Evolutionary conservation across 768 basidiomycete species (phyloP), one percentile per base, ranked within the genome.

Genomic region (Termitomyces sp.): DNA sequence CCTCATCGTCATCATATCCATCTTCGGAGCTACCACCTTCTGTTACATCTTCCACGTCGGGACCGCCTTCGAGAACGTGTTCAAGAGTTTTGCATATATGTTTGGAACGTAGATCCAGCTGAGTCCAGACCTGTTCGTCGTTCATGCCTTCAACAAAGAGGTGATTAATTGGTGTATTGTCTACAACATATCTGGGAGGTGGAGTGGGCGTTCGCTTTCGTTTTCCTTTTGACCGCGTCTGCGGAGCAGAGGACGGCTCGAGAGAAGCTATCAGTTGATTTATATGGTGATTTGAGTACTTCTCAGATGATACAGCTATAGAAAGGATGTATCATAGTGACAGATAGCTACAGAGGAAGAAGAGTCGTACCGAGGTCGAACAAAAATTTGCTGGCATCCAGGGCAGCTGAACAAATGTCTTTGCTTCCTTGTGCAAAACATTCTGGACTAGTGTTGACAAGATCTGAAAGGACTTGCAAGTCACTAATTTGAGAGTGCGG

Each of bases 101-200:
- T 60, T 84, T 80, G 16, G 86, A 77, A 45, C 92, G 77, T 54
- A 99, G 75, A 67, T 98, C 96, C 55, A 98, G 70, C 73, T 99
- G 96, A 42, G 87, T 87, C 96, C 96, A 99, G 28, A 98, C 76
- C 69, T 96, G 94, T 57, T 92, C 90, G 24, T 83, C 80, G 63
- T 86, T 88, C 83, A 97, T 87, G 18, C 81, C 87, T 22, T 92
- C 84, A 13, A 86, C 76, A 58, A 85, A 90, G 20, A 99, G 80
- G 36, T 81, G 82, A 7, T 83, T 75, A 3, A 98, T 70, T 6
- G 94, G 94, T 0, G 96, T 97, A 26, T 73, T 73, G 52, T 75
- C 67, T 51, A 86, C 75, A 12, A 70, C 54, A 4, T 67, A 48
- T 45, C 67, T 71, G 32, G 69, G 65, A 36, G 67, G 65, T n/a